A percentile compares a stretch with the other conserved stretches of the same genome.
phyloP scores from a whole-genome alignment of 1,284 basidiomycete species.

The Apiotrichum veenhuisii region DNA sequence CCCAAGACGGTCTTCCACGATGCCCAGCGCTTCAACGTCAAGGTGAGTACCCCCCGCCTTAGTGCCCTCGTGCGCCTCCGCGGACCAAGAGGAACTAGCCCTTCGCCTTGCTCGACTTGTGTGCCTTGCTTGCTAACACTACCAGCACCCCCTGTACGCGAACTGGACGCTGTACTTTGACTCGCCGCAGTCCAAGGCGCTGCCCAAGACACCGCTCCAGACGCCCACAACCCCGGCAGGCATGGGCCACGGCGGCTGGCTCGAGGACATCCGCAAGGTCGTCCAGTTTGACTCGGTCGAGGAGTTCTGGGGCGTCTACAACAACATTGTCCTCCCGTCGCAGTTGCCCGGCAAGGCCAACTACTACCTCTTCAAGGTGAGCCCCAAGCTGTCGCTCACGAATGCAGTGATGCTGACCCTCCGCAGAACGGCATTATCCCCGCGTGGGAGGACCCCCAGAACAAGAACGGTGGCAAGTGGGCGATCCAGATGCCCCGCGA shows the following conservation, averaged over 20 bases:
- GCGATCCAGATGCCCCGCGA: constrained; percentile 95
- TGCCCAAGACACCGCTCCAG: constrained; percentile 66
- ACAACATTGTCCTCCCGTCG: constrained; percentile 97
- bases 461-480: constrained; percentile 97
- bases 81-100: too few species aligned
- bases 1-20: constrained; percentile 85
- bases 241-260: constrained; percentile 64
- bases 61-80: too few species aligned
- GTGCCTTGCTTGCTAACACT: neutral
- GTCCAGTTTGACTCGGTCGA: constrained; percentile 91
- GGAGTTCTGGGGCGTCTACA: constrained; percentile 98
- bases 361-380: constrained; percentile 93
- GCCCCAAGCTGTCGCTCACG: neutral
- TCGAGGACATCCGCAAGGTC: constrained; percentile 94
- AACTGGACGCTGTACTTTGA: constrained; percentile 98
- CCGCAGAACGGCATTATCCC: constrained; percentile 84
- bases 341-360: constrained; percentile 91
- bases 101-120: too few species aligned
- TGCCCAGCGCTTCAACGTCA: constrained; percentile 84
- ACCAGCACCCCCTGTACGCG: constrained; percentile 82
- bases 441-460: constrained; percentile 93
- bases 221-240: constrained; percentile 63
- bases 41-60: constrained; percentile 54
- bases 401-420: neutral
- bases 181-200: constrained; percentile 78